These are phyloP conservation scores for Exophiala oligosperma DNA, from an alignment of 2,329 filamentous ascomycete genomes.

Conservation along the genomic window DNA sequence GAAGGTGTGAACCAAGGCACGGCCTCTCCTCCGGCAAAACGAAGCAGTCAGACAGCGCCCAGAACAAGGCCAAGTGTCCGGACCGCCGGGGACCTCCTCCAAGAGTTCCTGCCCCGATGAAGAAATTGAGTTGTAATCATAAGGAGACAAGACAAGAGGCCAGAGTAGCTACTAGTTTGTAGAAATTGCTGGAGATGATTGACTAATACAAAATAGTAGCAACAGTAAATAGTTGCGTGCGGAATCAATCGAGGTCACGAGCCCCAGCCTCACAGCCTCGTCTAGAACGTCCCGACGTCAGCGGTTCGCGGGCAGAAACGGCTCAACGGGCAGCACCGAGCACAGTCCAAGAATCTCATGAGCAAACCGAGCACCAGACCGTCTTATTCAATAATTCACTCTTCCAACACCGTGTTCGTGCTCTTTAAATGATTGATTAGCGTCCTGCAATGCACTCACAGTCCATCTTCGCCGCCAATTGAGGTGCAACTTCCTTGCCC, in stretches of 20 bases:
- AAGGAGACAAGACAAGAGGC: too few relatives aligned
- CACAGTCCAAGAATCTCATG: neutral
- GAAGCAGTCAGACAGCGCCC: slow-evolving; percentile 6
- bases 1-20: slow-evolving; percentile 9
- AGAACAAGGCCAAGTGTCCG: slow-evolving; percentile 6
- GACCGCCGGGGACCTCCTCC: slow-evolving; percentile 13
- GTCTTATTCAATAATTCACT: neutral
- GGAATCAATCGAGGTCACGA: neutral
- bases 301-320: neutral
- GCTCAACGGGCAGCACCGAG: neutral
- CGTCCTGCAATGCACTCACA: neutral
- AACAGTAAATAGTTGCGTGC: neutral
- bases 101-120: slow-evolving; percentile 13
- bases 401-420: neutral
- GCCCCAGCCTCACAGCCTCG: neutral
- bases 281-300: neutral
- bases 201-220: neutral
- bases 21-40: slow-evolving; percentile 19
- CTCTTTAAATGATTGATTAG: neutral
- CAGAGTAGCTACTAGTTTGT: neutral
- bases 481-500: slow-evolving; percentile 3
- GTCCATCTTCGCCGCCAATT: slow-evolving; percentile 10
- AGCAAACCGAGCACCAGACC: neutral
- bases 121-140: too few relatives aligned
- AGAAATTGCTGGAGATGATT: neutral